A percentile compares a stretch with the other conserved stretches of the same genome.
phyloP scores from a whole-genome alignment of 352 stramenopile genomes.

The Phytophthora sp. region DNA sequence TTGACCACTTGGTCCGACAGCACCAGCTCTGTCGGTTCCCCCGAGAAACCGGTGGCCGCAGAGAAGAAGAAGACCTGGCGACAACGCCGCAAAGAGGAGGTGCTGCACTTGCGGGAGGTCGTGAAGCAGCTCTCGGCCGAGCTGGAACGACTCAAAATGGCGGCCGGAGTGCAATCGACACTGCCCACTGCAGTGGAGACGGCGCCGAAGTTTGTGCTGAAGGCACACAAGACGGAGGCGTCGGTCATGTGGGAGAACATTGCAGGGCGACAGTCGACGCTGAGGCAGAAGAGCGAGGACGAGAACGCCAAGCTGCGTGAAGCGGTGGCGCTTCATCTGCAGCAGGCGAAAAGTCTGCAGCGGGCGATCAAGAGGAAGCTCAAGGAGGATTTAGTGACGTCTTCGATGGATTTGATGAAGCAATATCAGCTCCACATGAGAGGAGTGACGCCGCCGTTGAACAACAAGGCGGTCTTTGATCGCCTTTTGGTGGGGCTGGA shows the following conservation, averaged over 20 bases:
- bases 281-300: constrained; percentile 15
- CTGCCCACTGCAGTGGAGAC: background rate
- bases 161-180: constrained; percentile 22
- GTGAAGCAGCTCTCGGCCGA: constrained; percentile 23
- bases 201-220: background rate
- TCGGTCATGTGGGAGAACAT: constrained; percentile 26
- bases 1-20: constrained; percentile 14
- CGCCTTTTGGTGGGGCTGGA: constrained; percentile 18
- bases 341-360: constrained; percentile 25
- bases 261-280: constrained; percentile 22
- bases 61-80: constrained; percentile 29
- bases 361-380: constrained; percentile 26
- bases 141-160: constrained; percentile 23
- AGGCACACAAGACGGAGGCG: constrained; percentile 12
- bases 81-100: constrained; percentile 32
- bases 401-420: constrained; percentile 12
- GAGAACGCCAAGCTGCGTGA: constrained; percentile 21
- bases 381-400: constrained; percentile 7
- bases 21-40: constrained; percentile 1
- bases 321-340: constrained; percentile 11
- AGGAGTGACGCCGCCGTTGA: constrained; percentile 16
- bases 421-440: constrained; percentile 11
- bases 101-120: constrained; percentile 21
- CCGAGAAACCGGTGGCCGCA: background rate
- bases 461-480: constrained; percentile 27